These are phyloP conservation scores for Diplocarpon mali DNA, from an alignment of 2,329 filamentous ascomycete genomes.

Conservation along the genomic window DNA sequence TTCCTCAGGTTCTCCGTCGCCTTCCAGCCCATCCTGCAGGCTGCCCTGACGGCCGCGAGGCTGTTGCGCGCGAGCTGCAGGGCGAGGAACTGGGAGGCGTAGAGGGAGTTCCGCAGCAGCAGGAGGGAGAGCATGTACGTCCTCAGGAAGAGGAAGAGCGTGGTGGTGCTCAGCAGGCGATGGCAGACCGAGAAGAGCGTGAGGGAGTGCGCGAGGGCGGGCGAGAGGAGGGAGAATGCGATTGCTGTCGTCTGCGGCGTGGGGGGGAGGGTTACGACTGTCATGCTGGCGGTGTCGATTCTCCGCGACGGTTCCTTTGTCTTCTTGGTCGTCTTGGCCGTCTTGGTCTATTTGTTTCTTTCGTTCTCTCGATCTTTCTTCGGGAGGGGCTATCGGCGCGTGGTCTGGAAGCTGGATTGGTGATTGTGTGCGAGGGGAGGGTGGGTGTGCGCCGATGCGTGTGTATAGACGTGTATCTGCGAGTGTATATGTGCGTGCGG, in stretches of 20 bases:
- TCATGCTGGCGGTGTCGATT: constrained; percentile 7
- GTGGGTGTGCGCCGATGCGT: no score
- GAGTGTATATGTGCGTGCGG: no score
- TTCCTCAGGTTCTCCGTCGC: constrained; percentile 14
- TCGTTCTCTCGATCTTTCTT: no score
- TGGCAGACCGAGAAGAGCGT: constrained; percentile 11
- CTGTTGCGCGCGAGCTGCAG: background rate
- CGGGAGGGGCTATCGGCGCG: no score
- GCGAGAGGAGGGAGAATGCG: constrained; percentile 8
- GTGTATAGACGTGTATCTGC: no score
- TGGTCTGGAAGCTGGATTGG: no score
- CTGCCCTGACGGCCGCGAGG: background rate
- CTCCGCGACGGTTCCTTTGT: no score
- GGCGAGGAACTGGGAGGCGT: constrained; percentile 9
- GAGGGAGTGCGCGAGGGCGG: constrained; percentile 11
- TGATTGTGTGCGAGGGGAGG: no score
- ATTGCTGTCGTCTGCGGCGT: background rate
- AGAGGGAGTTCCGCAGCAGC: constrained; percentile 14
- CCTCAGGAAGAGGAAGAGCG: constrained; percentile 15
- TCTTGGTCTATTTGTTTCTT: no score
- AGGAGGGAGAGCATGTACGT: constrained; percentile 15
- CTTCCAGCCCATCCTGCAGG: constrained; percentile 12
- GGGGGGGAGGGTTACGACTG: constrained; percentile 6
- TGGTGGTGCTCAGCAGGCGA: constrained; percentile 13
- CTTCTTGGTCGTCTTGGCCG: no score